Evolutionary conservation across 208 protist species (phyloP).

Genomic region (Leishmania braziliensis): DNA sequence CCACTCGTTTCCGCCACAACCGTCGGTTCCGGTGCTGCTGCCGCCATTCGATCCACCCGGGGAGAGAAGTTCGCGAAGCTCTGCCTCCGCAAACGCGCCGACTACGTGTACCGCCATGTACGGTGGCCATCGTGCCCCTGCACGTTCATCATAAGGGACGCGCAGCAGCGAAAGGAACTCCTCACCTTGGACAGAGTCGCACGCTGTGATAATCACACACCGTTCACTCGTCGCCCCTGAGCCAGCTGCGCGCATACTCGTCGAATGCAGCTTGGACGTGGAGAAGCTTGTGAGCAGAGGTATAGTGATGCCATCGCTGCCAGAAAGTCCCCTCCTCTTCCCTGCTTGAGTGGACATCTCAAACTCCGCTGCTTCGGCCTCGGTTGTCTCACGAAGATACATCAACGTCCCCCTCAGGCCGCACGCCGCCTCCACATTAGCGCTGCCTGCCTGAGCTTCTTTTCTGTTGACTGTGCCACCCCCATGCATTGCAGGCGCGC

Average conservation of each 20-base stretch:
- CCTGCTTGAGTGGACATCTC: background rate
- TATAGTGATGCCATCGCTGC: background rate
- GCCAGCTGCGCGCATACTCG: background rate
- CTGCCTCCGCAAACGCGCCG: slow-evolving; percentile 11
- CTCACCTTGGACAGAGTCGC: background rate
- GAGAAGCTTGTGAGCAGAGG: background rate
- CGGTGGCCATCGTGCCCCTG: slow-evolving; percentile 5
- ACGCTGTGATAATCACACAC: slow-evolving; percentile 10
- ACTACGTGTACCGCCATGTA: slow-evolving; percentile 38
- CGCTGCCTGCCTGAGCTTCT: background rate
- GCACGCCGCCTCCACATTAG: background rate
- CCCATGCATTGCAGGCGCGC: background rate
- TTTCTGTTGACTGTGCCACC: background rate
- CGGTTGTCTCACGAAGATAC: background rate
- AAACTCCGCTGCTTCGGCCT: background rate
- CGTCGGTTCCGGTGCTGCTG: background rate
- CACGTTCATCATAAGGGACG: background rate
- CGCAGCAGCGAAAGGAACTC: slow-evolving; percentile 17
- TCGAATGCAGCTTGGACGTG: background rate
- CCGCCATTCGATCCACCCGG: background rate
- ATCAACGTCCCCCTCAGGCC: slow-evolving; percentile 2
- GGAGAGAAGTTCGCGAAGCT: slow-evolving; percentile 10
- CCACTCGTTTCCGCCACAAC: background rate
- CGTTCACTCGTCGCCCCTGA: background rate
- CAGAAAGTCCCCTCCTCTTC: background rate